Evolutionary conservation across 179 eudicot species (phyloP).

Genomic region (Gypsophila paniculata): DNA sequence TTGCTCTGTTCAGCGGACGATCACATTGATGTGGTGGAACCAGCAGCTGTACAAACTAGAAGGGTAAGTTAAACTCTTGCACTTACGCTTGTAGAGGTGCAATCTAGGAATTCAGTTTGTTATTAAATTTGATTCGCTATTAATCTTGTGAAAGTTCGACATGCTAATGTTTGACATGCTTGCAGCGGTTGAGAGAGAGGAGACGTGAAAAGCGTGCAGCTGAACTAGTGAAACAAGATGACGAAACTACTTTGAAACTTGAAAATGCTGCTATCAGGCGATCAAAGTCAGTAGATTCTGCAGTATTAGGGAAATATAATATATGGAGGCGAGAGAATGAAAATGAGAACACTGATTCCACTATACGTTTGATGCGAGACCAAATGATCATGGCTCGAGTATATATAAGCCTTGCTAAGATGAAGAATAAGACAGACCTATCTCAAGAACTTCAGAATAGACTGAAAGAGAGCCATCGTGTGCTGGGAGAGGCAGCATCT

Average conservation of each 20-base stretch:
- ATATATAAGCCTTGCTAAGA: constrained; percentile 63
- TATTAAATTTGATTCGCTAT: constrained; percentile 1
- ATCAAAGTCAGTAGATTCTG: constrained; percentile 78
- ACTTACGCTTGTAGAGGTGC: constrained; percentile 4
- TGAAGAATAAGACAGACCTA: constrained; percentile 58
- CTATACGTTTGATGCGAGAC: constrained; percentile 75
- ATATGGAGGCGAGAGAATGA: constrained; percentile 89
- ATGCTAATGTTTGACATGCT: constrained; percentile 1
- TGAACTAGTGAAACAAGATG: constrained; percentile 60
- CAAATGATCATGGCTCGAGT: constrained; percentile 90
- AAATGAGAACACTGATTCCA: constrained; percentile 75
- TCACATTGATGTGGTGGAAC: constrained; percentile 47
- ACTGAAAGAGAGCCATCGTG: constrained; percentile 82
- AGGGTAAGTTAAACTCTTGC: constrained; percentile 49
- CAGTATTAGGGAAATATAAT: constrained; percentile 82
- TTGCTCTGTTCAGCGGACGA: constrained; percentile 39
- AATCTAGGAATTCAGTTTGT: constrained; percentile 1
- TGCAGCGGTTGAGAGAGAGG: constrained; percentile 66
- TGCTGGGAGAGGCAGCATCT: constrained; percentile 58
- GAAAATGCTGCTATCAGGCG: constrained; percentile 87
- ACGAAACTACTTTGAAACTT: constrained; percentile 61
- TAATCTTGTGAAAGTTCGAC: constrained; percentile 16
- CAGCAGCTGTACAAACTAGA: constrained; percentile 62
- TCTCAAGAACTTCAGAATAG: constrained; percentile 56
- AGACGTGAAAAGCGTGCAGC: constrained; percentile 66